Evolutionary conservation across 2,329 filamentous ascomycete genomes (phyloP).

Genomic region (Alternaria brassicae): DNA sequence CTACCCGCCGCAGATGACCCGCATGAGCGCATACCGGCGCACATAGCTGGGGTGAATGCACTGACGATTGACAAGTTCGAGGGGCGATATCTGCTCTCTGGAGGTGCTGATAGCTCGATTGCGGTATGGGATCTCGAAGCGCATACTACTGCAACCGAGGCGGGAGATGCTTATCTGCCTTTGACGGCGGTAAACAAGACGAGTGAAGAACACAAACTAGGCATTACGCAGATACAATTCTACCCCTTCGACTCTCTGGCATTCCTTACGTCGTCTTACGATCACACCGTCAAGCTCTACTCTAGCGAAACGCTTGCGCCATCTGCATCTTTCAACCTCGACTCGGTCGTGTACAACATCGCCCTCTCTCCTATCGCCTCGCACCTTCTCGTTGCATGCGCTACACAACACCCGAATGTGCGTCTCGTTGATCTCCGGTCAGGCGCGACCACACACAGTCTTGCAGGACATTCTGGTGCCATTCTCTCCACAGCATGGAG

Average conservation of each 20-base stretch:
- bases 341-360: conserved; percentile 76
- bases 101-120: conserved; percentile 83
- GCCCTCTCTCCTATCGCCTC: conserved; percentile 75
- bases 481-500: conserved; percentile 78
- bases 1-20: conserved; percentile 50
- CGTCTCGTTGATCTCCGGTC: conserved; percentile 87
- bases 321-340: conserved; percentile 72
- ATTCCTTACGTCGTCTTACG: conserved; percentile 79
- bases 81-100: conserved; percentile 79
- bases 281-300: conserved; percentile 79
- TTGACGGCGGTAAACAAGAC: conserved; percentile 39
- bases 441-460: conserved; percentile 67
- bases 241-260: conserved; percentile 79
- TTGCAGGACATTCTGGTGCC: conserved; percentile 60
- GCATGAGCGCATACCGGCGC: conserved; percentile 63
- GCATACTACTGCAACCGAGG: conserved; percentile 22
- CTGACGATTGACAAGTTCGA: conserved; percentile 84
- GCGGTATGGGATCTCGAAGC: conserved; percentile 84
- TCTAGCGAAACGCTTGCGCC: conserved; percentile 67
- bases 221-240: conserved; percentile 78
- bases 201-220: conserved; percentile 65
- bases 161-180: conserved; percentile 33
- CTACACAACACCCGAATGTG: conserved; percentile 83
- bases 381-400: conserved; percentile 83
- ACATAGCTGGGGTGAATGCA: conserved; percentile 79